Evolutionary conservation across 768 basidiomycete species (phyloP).

Genomic region (Russula sp.): DNA sequence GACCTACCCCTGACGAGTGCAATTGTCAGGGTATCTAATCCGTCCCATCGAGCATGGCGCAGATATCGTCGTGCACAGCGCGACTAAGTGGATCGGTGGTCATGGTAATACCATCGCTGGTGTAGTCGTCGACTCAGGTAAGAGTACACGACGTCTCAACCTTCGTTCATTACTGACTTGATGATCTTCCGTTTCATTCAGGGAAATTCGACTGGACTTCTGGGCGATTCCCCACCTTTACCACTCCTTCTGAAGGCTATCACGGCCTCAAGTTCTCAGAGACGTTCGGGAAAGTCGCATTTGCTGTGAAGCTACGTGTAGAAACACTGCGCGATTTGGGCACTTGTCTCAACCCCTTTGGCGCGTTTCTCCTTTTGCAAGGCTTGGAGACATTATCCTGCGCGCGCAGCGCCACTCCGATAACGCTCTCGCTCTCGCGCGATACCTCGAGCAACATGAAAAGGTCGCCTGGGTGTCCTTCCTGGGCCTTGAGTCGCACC

Average conservation of each 20-base stretch:
- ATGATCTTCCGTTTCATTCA: conserved; percentile 25
- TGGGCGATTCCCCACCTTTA: conserved; percentile 72
- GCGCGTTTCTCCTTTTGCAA: conserved; percentile 70
- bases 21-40: conserved; percentile 51
- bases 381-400: conserved; percentile 76
- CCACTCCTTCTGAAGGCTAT: conserved; percentile 70
- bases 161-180: background rate
- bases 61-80: conserved; percentile 76
- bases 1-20: background rate
- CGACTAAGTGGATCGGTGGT: conserved; percentile 83
- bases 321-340: conserved; percentile 67
- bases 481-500: conserved; percentile 62
- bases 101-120: conserved; percentile 81
- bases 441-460: conserved; percentile 58
- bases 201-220: conserved; percentile 77
- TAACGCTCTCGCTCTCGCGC: conserved; percentile 68
- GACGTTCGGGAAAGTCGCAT: conserved; percentile 62
- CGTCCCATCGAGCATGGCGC: conserved; percentile 72
- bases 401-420: conserved; percentile 67
- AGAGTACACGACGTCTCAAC: conserved; percentile 24
- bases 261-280: conserved; percentile 68
- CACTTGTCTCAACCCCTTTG: conserved; percentile 64
- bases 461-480: conserved; percentile 77
- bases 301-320: conserved; percentile 62
- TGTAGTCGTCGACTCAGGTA: conserved; percentile 68